Evolutionary conservation across 208 protist species (phyloP).

Genomic region (Wallacemonas sp.): DNA sequence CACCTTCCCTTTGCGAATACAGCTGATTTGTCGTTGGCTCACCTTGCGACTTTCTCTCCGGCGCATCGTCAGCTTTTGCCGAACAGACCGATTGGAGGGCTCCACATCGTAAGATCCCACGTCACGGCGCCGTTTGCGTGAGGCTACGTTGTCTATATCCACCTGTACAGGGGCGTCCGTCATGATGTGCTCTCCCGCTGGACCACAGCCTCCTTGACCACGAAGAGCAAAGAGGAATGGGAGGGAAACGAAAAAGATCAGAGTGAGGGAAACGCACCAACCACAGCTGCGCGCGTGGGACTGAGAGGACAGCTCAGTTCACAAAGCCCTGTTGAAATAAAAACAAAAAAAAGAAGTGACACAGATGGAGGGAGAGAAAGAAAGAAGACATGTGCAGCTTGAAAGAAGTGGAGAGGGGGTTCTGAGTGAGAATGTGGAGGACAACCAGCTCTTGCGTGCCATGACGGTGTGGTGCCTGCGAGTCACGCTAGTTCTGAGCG

Average conservation of each 20-base stretch:
- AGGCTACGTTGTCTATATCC: not conserved
- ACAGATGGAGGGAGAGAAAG: not conserved
- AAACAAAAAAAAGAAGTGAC: not conserved
- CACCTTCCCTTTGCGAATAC: conserved; percentile 38
- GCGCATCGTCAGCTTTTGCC: not conserved
- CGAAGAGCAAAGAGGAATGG: not conserved
- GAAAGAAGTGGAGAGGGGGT: not conserved
- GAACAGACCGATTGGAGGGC: not conserved
- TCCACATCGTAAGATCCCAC: not conserved
- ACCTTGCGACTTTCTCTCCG: not conserved
- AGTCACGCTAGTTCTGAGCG: too few species aligned
- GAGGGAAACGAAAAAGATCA: not conserved
- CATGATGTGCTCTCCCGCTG: not conserved
- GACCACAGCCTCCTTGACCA: too few species aligned
- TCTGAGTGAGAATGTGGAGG: not conserved
- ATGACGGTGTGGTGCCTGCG: too few species aligned
- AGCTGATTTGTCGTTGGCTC: not conserved
- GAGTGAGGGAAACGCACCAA: not conserved
- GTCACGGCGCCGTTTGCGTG: not conserved
- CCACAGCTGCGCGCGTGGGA: too few species aligned
- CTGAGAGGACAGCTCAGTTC: not conserved
- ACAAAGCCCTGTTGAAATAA: not conserved
- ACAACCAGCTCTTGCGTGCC: too few species aligned
- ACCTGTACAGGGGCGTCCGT: not conserved
- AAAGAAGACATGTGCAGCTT: not conserved